phyloP scores from a whole-genome alignment of 257 asterid genomes.

The Anisodus tanguticus region DNA sequence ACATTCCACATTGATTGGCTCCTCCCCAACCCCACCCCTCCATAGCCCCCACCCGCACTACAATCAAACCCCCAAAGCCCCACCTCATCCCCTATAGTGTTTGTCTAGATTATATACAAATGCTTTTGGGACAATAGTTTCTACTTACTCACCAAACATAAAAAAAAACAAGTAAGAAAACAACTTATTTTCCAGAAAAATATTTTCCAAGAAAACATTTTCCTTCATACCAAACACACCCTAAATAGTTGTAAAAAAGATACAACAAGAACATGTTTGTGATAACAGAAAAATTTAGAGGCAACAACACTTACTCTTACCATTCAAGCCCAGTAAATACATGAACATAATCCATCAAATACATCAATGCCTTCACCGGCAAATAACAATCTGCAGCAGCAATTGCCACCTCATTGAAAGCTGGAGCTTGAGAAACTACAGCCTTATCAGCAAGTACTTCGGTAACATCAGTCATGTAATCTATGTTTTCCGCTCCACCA shows the following conservation, averaged over 20 bases:
- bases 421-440: slow-evolving; percentile 58
- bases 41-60: too few species aligned
- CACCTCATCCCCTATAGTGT: too few species aligned
- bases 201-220: too few species aligned
- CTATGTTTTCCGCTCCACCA: slow-evolving; percentile 63
- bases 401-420: slow-evolving; percentile 67
- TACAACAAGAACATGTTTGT: neutral
- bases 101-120: too few species aligned
- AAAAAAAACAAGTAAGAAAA: too few species aligned
- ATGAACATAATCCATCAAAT: slow-evolving; percentile 80
- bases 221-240: too few species aligned
- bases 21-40: too few species aligned
- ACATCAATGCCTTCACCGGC: slow-evolving; percentile 81
- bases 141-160: too few species aligned
- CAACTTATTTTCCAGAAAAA: too few species aligned
- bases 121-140: too few species aligned
- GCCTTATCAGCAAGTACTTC: slow-evolving; percentile 62
- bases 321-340: slow-evolving; percentile 64
- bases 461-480: slow-evolving; percentile 58
- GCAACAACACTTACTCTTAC: slow-evolving; percentile 45
- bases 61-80: too few species aligned
- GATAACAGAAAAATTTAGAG: neutral
- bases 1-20: too few species aligned
- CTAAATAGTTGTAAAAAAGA: neutral
- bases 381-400: slow-evolving; percentile 85